phyloP scores from a whole-genome alignment of 2,329 filamentous ascomycete species.

The Hymenoscyphus albidus region DNA sequence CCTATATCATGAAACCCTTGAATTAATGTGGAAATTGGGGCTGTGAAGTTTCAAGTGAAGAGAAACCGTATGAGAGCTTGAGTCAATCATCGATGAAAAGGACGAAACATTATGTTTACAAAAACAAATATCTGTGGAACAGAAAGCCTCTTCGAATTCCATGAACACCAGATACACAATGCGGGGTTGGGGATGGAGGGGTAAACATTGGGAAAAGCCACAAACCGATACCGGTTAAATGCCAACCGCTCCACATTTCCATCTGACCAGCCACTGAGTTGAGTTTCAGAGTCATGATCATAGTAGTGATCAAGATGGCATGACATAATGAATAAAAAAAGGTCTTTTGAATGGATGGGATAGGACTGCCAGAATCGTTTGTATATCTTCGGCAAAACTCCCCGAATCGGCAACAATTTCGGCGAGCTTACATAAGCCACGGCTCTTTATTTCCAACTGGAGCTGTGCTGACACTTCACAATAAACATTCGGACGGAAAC shows the following conservation, averaged over 20 bases:
- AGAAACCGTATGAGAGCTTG: not conserved
- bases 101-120: not conserved
- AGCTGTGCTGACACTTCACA: not conserved
- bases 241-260: not conserved
- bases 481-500: not conserved
- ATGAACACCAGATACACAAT: not conserved
- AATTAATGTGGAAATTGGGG: not conserved
- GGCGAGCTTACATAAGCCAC: not conserved
- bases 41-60: not conserved
- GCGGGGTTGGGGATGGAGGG: not conserved
- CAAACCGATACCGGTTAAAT: not conserved
- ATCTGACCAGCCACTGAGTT: not conserved
- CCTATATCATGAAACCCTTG: not conserved
- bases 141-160: not conserved
- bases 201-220: not conserved
- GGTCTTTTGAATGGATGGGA: not conserved
- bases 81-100: too few species aligned
- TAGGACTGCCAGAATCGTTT: not conserved
- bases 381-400: not conserved
- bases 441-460: not conserved
- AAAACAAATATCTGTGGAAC: not conserved
- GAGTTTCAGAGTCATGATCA: not conserved
- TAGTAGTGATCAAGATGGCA: not conserved
- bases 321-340: not conserved
- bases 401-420: not conserved